Percentiles rank a stretch among this genome's conserved stretches.
Conservation (phyloP, 179 eudicot genomes). For the Silene vulgaris region DNA sequence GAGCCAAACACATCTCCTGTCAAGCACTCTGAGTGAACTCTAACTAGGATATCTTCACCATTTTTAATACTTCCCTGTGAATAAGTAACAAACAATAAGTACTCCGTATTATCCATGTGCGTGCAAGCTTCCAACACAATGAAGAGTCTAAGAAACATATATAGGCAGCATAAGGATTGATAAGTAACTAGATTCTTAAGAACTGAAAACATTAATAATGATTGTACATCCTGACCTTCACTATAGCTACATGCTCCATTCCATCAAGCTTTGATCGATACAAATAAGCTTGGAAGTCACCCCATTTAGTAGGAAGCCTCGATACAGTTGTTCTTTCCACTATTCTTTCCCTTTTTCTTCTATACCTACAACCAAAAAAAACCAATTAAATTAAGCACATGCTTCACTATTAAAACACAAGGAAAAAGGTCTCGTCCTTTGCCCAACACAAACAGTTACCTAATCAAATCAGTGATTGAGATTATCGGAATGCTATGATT, state of each 20-base stretch:
- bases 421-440: background rate
- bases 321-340: conserved; percentile 72
- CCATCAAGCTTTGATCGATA: conserved; percentile 72
- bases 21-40: conserved; percentile 94
- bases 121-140: too few species aligned
- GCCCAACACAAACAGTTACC: conserved; percentile 37
- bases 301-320: conserved; percentile 73
- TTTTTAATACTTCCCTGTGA: conserved; percentile 68
- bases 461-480: conserved; percentile 76
- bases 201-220: too few species aligned
- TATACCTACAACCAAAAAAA: conserved; percentile 45
- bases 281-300: conserved; percentile 57
- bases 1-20: conserved; percentile 95
- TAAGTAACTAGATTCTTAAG: too few species aligned
- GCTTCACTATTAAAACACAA: background rate
- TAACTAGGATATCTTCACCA: conserved; percentile 70
- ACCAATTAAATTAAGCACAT: conserved; percentile 10
- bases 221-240: conserved; percentile 41
- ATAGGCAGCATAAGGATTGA: too few species aligned
- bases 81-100: background rate
- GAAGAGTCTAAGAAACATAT: too few species aligned
- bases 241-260: conserved; percentile 67
- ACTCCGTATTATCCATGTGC: background rate
- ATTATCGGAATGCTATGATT: conserved; percentile 68
- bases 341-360: conserved; percentile 76